Base-by-base conservation (phyloP, 148 eudicot genomes). In the Diospyros lotus region DNA sequence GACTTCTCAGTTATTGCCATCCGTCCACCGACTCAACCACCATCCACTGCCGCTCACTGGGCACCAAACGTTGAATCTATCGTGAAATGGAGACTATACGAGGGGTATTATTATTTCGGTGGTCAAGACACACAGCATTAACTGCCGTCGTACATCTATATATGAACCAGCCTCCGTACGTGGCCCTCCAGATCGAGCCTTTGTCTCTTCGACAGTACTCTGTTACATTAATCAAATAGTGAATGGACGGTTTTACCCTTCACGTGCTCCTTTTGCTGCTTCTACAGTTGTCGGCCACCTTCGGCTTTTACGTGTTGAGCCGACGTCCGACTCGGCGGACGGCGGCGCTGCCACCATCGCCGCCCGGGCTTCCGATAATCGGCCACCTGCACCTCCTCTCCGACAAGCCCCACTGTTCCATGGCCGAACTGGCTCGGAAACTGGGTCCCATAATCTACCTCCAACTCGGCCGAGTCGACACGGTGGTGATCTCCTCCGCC, bases 361-460 rank as follows among this genome's bases (percentile, higher is more conserved):
- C 87, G 2, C 83, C 85, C 15, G 44, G 68, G 18, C 85, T 85
- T 14, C 87, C 85, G 8, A 71, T 85, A 63, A 82, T 84, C 67
- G 86, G 85, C 45, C 85, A 81, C 72, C 81, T 86, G 38, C 89
- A 80, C 75, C 89, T 83, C 80, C 77, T 83, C 9, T 64, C 79
- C 18, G 70, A 15, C 75, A 82, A 66, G 79, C 87, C 87, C 40
- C 85, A 85, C 74, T 82, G 58, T 68, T 66, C 69, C 59, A 69
- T 85, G 9, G 79, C 76, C 17, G 42, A 78, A 18, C 72, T 85
- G 51, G 74, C 87, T 62, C 51, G 3, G 18, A 74, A 70, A 73
- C 75, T 76, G 42, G 87, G 87, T 40, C 85, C 87, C 56, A 54
- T 82, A 8, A 72, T 84, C 76, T 66, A 73, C 69, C 84, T 84